Base-by-base conservation (phyloP, 2,329 filamentous ascomycete species). In the Xylariales sp. region DNA sequence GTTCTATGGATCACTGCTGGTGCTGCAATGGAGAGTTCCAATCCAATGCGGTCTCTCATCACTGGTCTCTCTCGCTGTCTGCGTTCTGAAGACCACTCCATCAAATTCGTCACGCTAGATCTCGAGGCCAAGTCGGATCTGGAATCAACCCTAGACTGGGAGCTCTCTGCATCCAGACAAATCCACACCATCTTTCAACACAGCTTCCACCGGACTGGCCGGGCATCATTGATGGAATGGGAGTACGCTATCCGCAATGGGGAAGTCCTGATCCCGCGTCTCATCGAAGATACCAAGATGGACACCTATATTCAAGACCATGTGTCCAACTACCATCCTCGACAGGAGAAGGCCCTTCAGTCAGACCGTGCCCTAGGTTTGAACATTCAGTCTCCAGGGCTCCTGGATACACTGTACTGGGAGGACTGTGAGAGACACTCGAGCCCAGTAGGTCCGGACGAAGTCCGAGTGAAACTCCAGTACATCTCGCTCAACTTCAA, bases 401-500 rank as follows among this genome's bases (percentile, higher is more conserved):
- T 30, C 15, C 7, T 30, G 10, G 29, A 30, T 14, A 11, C 29
- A 30, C 29, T 30, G 12, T 14, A 30, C 7, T 30, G 10, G 10
- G 29, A 7, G 14, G 29, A 16, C 14, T 8, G 8, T 12, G 7
- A 8, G 10, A 16, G 15, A 8, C 14, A 7, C 8, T 13, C 11
- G 7, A 15, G 16, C 12, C 14, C 14, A 15, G 10, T 30, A 8
- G 29, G 16, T 13, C 12, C 11, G 8, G 29, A 30, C 29, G 14
- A 15, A 7, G 29, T 30, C 14, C 38, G 44, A 29, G 15, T 44
- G 4, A 20, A 39, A 19, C 37, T 44, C 36, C 37, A 41, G 16
- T 42, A 42, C 15, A 36, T 38, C 25, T 40, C 40, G 15, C 33
- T 44, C 4, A 47, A 43, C 20, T 44, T 38, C 29, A 34, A 38